Percentiles rank a stretch among this genome's conserved stretches.
Conservation (phyloP, 805 yeast species). For the Saturnispora diversa region DNA sequence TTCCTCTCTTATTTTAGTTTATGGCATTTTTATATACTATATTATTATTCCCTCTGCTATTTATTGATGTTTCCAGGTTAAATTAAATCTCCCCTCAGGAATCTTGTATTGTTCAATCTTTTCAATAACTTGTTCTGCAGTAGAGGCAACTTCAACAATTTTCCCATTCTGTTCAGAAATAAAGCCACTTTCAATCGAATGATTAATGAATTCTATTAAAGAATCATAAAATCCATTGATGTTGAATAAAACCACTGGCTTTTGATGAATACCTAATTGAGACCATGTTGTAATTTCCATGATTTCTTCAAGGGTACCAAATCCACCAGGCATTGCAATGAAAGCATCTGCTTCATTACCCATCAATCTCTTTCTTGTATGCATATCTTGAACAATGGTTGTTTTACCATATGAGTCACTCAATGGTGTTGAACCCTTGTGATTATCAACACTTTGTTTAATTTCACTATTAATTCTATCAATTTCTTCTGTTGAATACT, state of each 20-base stretch:
- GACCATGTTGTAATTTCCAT: constrained; percentile 90
- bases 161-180: constrained; percentile 58
- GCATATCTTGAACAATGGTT: constrained; percentile 81
- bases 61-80: constrained; percentile 51
- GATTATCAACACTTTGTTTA: constrained; percentile 48
- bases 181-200: constrained; percentile 57
- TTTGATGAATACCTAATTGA: constrained; percentile 76
- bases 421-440: constrained; percentile 58
- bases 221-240: constrained; percentile 74
- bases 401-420: constrained; percentile 66
- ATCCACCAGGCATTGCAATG: constrained; percentile 88
- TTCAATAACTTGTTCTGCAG: constrained; percentile 59
- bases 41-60: neutral
- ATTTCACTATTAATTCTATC: constrained; percentile 41
- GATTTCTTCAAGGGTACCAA: constrained; percentile 82
- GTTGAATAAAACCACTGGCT: constrained; percentile 74
- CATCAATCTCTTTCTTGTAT: constrained; percentile 80
- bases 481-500: constrained; percentile 29
- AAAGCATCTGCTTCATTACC: constrained; percentile 72
- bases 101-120: constrained; percentile 51
- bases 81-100: constrained; percentile 67
- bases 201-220: constrained; percentile 51
- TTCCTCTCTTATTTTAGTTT: neutral
- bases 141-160: constrained; percentile 60
- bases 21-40: neutral